Percentiles rank a stretch among this genome's conserved stretches.
Conservation (phyloP, 805 yeast species). For the Saccharomycopsis fibuligera region DNA sequence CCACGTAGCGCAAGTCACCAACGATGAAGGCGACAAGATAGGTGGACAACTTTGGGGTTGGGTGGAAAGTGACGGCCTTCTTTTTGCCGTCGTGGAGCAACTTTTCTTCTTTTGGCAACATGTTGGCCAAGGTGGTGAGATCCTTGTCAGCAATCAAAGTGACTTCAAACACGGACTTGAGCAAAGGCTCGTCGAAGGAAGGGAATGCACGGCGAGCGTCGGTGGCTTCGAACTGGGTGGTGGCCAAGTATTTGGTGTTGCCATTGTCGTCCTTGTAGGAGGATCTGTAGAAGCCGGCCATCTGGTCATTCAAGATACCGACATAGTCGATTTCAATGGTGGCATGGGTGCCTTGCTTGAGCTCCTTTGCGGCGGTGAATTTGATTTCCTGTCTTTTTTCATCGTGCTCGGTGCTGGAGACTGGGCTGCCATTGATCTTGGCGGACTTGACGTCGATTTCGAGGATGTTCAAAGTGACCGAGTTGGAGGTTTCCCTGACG, state of each 20-base stretch:
- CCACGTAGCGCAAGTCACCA: conserved; percentile 73
- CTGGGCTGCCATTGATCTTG: conserved; percentile 32
- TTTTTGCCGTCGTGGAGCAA: conserved; percentile 39
- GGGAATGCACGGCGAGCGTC: conserved; percentile 88
- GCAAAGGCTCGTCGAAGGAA: conserved; percentile 77
- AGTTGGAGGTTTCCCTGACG: conserved; percentile 41
- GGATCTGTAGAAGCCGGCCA: conserved; percentile 80
- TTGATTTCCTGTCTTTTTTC: conserved; percentile 58
- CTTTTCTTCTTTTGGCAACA: conserved; percentile 52
- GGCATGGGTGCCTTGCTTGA: conserved; percentile 35
- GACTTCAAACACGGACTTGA: conserved; percentile 67
- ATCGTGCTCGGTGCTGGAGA: conserved; percentile 38
- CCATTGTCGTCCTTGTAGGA: conserved; percentile 52
- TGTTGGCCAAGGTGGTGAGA: conserved; percentile 60
- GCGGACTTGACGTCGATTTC: conserved; percentile 60
- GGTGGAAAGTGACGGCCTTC: conserved; percentile 56
- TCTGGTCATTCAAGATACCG: conserved; percentile 65
- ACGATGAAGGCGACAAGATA: conserved; percentile 78
- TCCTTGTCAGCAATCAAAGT: conserved; percentile 49
- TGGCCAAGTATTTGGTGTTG: conserved; percentile 62
- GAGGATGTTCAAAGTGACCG: conserved; percentile 50
- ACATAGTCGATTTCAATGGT: conserved; percentile 45
- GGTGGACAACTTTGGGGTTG: conserved; percentile 83
- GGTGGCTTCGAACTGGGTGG: conserved; percentile 83
- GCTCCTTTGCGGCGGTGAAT: conserved; percentile 46